A percentile compares a stretch with the other conserved stretches of the same genome.
phyloP scores from a whole-genome alignment of 2,329 filamentous ascomycete species.

The Pseudofabraea citricarpa region DNA sequence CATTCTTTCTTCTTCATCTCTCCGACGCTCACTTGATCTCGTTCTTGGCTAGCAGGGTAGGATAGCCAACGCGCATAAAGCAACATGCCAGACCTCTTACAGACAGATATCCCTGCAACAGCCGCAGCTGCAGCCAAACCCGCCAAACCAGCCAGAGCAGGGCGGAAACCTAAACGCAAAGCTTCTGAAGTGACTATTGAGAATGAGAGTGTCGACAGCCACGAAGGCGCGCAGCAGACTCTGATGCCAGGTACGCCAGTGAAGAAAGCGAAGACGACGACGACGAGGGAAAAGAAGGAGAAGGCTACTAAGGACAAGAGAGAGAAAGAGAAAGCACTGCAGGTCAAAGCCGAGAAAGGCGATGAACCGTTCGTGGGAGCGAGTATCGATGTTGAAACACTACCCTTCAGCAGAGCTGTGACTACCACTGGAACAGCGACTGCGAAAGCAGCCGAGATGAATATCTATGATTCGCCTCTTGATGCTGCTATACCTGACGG shows the following conservation, averaged over 20 bases:
- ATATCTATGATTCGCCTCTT: neutral
- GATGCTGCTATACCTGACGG: neutral
- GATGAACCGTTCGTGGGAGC: no score
- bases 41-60: neutral
- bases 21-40: neutral
- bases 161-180: neutral
- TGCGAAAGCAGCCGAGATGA: neutral
- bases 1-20: neutral
- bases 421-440: neutral
- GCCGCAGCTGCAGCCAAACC: neutral
- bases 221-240: no score
- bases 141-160: neutral
- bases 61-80: no score
- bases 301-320: slow-evolving; percentile 13
- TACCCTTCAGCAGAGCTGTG: no score
- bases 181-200: neutral
- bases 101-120: neutral
- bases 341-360: neutral
- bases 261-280: neutral
- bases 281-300: neutral
- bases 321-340: slow-evolving; percentile 5
- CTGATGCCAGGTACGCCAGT: neutral
- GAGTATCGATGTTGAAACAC: no score
- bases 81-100: neutral
- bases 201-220: no score